Percentiles rank a stretch among this genome's conserved stretches.
Evolutionary conservation across 805 yeast genomes (phyloP).

Genomic region (Pichia kluyveri): DNA sequence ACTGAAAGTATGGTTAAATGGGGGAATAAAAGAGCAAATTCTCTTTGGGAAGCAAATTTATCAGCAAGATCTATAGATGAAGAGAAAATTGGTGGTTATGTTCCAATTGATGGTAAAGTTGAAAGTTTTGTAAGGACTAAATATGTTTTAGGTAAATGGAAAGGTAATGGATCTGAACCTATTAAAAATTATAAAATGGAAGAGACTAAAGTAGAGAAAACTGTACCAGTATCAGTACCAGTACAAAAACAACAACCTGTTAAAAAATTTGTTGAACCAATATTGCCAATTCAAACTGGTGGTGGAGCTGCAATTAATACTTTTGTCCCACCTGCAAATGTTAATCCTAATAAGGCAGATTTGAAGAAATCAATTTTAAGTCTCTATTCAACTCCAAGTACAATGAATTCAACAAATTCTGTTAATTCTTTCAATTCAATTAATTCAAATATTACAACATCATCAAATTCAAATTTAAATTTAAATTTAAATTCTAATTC

Average conservation of each 20-base stretch:
- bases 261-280: no score
- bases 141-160: conserved; percentile 87
- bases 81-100: conserved; percentile 31
- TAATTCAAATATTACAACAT: no score
- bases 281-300: no score
- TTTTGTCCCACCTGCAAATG: no score
- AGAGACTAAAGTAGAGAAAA: conserved; percentile 35
- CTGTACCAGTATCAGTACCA: not conserved
- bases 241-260: conserved; percentile 1
- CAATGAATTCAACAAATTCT: not conserved
- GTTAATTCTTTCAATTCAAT: not conserved
- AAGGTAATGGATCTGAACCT: conserved; percentile 29
- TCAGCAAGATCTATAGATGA: conserved; percentile 2
- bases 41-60: conserved; percentile 70
- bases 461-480: not conserved
- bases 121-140: conserved; percentile 88
- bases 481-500: not conserved
- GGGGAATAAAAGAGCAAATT: conserved; percentile 78
- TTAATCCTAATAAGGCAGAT: conserved; percentile 51
- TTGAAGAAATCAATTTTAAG: conserved; percentile 87
- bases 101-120: conserved; percentile 77
- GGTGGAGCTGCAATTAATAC: no score
- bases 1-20: conserved; percentile 70
- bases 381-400: conserved; percentile 61
- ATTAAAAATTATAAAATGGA: conserved; percentile 2